These are phyloP conservation scores for Xerocomus cyaneibrunnescens DNA, from an alignment of 1,284 basidiomycete species.

Conservation along the genomic window DNA sequence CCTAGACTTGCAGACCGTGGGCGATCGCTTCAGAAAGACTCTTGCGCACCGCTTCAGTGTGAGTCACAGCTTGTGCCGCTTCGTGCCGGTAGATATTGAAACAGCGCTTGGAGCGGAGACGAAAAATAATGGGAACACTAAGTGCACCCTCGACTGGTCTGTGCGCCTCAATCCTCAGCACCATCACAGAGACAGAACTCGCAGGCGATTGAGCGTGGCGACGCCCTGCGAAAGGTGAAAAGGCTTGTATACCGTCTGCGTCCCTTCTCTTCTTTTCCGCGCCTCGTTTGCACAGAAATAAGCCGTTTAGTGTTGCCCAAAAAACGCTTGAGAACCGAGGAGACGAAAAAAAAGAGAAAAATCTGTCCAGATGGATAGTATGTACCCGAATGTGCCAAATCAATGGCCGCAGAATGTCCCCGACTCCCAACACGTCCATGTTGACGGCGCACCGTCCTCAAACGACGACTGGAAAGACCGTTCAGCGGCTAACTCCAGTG, in stretches of 20 bases:
- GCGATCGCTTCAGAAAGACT: slow-evolving; percentile 24
- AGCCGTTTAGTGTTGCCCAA: slow-evolving; percentile 52
- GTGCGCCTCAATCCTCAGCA: slow-evolving; percentile 40
- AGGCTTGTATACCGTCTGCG: slow-evolving; percentile 39
- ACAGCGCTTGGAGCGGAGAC: slow-evolving; percentile 32
- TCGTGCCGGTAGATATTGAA: slow-evolving; percentile 29
- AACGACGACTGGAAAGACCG: slow-evolving; percentile 52
- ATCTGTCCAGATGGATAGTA: slow-evolving; percentile 50
- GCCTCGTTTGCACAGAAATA: slow-evolving; percentile 48
- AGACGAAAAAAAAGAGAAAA: slow-evolving; percentile 45
- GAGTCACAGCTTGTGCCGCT: slow-evolving; percentile 24
- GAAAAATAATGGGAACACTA: slow-evolving; percentile 24
- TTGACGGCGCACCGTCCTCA: slow-evolving; percentile 36
- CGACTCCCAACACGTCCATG: slow-evolving; percentile 40
- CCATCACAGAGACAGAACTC: slow-evolving; percentile 43
- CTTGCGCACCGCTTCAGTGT: slow-evolving; percentile 24
- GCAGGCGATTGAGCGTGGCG: slow-evolving; percentile 40
- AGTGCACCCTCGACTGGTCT: slow-evolving; percentile 32
- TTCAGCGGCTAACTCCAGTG: slow-evolving; percentile 24
- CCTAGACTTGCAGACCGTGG: slow-evolving; percentile 20
- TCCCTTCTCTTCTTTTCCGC: slow-evolving; percentile 39
- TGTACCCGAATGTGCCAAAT: slow-evolving; percentile 50
- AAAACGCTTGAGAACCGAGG: slow-evolving; percentile 48
- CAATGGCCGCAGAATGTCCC: slow-evolving; percentile 51
- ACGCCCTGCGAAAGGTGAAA: slow-evolving; percentile 40